Evolutionary conservation across 176 grass and related monocot genomes (phyloP), one percentile per base, ranked within the genome.

Genomic region (Ensete glaucum): DNA sequence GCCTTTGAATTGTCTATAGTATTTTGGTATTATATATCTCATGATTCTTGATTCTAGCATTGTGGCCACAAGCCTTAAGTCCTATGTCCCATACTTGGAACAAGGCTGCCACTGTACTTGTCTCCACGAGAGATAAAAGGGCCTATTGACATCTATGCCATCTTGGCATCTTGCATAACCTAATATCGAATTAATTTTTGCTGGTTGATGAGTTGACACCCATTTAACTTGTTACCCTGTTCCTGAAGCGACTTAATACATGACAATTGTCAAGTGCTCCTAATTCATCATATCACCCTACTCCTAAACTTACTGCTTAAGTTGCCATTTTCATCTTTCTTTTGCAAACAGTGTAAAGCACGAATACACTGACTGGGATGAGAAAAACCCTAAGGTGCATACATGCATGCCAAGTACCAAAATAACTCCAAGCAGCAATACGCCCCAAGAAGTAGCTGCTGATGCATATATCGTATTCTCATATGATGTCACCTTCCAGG

Each of bases 401-500:
- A 86, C 84, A 56, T 86, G 84, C 73, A 81, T 50, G 58, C 73
- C 78, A 77, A 86, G 34, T 9, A 67, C 74, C 67, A 86, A 86
- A 62, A 82, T 86, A 57, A 81, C 84, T 14, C 79, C 79, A 67
- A 66, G 57, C 65, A 86, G 79, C 34, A 51, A 77, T 73, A 78
- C 50, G 9, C 79, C 79, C 50, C 84, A 86, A 59, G 84, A 86
- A 86, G 79, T 86, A 15, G 73, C 26, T 48, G 13, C 73, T 19
- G 84, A 86, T 55, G 19, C 67, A 48, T 62, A 73, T 51, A 63
- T 86, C 8, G 67, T 86, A 34, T 86, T 86, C 67, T 73, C 84
- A 55, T 86, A 86, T 78, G 79, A 86, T 62, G 79, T 86, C 72
- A 62, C 59, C 53, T 86, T 86, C 51, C 63, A 71, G 84, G 84